phyloP scores from a whole-genome alignment of 108 stramenopile species.

The Cylindrotheca fusiformis region DNA sequence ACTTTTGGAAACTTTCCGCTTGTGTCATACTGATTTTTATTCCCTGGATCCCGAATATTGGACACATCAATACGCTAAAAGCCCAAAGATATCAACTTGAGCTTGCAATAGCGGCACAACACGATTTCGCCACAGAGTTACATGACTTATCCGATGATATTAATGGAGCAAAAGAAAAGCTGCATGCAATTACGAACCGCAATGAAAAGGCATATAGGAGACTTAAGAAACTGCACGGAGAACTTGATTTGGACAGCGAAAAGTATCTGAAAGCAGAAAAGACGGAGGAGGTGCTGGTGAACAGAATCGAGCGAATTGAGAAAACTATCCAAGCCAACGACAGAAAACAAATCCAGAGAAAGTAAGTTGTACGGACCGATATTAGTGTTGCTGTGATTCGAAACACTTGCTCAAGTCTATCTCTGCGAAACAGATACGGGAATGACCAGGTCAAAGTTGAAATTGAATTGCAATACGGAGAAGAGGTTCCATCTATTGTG shows the following conservation, averaged over 20 bases:
- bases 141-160: background rate
- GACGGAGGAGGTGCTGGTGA: background rate
- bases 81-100: background rate
- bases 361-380: background rate
- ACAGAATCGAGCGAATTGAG: background rate
- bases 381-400: too few species aligned
- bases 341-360: background rate
- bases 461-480: background rate
- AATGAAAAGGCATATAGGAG: background rate
- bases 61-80: background rate
- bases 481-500: background rate
- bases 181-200: background rate
- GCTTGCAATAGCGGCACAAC: background rate
- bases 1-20: background rate
- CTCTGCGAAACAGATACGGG: background rate
- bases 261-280: background rate
- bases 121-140: background rate
- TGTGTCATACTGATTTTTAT: background rate
- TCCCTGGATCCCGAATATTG: background rate
- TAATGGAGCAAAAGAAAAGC: background rate
- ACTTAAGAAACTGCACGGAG: background rate
- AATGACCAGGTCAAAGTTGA: background rate
- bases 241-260: background rate
- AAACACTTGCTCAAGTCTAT: too few species aligned
- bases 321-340: background rate